Percentiles rank a stretch among this genome's conserved stretches.
Conservation (phyloP, 129 eudicot species). For the Flaveria sonorensis region DNA sequence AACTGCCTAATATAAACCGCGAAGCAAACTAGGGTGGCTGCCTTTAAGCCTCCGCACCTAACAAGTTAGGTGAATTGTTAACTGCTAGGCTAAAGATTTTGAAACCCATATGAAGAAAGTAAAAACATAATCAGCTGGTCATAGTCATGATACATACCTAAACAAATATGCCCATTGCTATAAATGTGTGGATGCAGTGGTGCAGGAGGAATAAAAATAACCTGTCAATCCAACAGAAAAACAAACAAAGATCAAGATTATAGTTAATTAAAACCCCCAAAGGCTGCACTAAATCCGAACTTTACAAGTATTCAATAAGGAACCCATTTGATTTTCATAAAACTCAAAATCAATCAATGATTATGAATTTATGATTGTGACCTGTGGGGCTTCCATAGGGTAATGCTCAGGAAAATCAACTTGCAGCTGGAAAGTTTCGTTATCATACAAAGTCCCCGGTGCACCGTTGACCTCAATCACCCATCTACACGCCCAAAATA, state of each 20-base stretch:
- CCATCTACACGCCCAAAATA: slow-evolving; percentile 49
- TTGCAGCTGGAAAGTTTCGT: slow-evolving; percentile 76
- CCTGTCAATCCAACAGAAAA: slow-evolving; percentile 50
- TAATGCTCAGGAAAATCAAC: slow-evolving; percentile 93
- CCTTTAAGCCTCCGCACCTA: too few relatives aligned
- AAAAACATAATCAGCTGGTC: neutral
- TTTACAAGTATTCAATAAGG: neutral
- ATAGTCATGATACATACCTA: slow-evolving; percentile 52
- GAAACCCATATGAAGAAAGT: neutral
- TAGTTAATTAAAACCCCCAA: too few relatives aligned
- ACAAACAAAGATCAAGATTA: slow-evolving; percentile 14
- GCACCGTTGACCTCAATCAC: slow-evolving; percentile 87
- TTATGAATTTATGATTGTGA: neutral
- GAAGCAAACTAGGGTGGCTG: too few relatives aligned
- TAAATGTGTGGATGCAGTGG: slow-evolving; percentile 88
- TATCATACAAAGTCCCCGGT: slow-evolving; percentile 70
- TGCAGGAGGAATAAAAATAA: slow-evolving; percentile 71
- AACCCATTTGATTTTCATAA: neutral
- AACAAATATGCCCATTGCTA: slow-evolving; percentile 90
- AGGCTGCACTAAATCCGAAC: too few relatives aligned
- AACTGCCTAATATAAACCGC: too few relatives aligned
- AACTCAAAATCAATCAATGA: neutral
- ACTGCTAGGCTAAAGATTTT: slow-evolving; percentile 3
- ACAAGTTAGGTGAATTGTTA: neutral
- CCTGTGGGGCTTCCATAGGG: slow-evolving; percentile 97